Evolutionary conservation across 176 grass and related monocot species (phyloP).

Genomic region (Bromus sterilis): DNA sequence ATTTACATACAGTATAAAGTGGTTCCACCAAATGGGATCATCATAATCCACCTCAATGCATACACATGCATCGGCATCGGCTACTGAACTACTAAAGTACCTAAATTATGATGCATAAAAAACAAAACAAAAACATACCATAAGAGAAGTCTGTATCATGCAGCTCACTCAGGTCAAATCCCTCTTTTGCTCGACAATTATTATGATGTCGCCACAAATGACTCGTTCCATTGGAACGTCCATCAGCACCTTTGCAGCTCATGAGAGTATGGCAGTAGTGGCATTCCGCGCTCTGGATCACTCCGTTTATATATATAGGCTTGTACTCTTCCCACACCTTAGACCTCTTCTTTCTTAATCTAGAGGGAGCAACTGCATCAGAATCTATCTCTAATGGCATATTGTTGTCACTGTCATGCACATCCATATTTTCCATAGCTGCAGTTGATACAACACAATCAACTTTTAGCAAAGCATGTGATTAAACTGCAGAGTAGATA

Average conservation of each 20-base stretch:
- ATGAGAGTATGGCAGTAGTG: slow-evolving; percentile 41
- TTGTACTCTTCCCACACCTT: slow-evolving; percentile 48
- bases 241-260: slow-evolving; percentile 43
- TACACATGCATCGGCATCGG: neutral
- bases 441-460: neutral
- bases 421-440: slow-evolving; percentile 40
- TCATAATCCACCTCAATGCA: neutral
- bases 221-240: slow-evolving; percentile 43
- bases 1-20: neutral
- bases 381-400: slow-evolving; percentile 6
- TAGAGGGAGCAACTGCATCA: neutral
- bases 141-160: neutral
- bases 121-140: slow-evolving; percentile 19
- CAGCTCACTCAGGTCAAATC: neutral
- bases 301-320: slow-evolving; percentile 32
- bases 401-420: slow-evolving; percentile 28
- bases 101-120: neutral
- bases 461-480: neutral
- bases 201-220: slow-evolving; percentile 59
- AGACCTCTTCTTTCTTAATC: slow-evolving; percentile 33
- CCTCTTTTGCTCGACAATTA: slow-evolving; percentile 35
- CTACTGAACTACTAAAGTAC: neutral
- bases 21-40: neutral
- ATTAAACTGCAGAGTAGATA: neutral
- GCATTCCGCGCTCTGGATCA: slow-evolving; percentile 29